Percentiles rank a stretch among this genome's conserved stretches.
phyloP scores from a whole-genome alignment of 148 eudicot species.

The Rhododendron molle region DNA sequence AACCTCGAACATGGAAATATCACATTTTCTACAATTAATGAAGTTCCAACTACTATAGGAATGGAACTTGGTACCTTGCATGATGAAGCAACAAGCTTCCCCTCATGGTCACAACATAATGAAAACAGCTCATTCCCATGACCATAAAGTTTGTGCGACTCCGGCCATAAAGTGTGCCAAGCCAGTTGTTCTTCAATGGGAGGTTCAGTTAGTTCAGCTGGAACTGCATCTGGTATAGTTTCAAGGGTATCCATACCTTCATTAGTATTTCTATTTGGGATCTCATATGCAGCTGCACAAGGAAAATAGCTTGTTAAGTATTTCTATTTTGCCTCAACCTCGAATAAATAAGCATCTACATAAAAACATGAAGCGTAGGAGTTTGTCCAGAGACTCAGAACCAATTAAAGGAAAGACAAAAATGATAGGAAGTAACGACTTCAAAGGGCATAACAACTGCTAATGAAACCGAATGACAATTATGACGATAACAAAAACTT shows the following conservation, averaged over 20 bases:
- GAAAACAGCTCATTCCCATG: constrained; percentile 95
- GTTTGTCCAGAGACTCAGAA: background rate
- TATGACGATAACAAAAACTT: background rate
- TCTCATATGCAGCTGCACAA: constrained; percentile 48
- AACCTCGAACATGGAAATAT: background rate
- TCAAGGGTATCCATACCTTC: constrained; percentile 77
- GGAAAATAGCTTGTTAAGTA: constrained; percentile 4
- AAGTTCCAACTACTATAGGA: background rate
- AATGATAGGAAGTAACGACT: background rate
- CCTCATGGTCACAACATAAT: constrained; percentile 73
- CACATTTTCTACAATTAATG: background rate
- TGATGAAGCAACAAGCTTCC: constrained; percentile 86
- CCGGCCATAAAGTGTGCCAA: constrained; percentile 97
- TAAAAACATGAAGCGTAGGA: background rate
- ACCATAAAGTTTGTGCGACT: constrained; percentile 91
- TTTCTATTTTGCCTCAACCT: background rate
- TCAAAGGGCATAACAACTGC: background rate
- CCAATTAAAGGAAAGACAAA: background rate
- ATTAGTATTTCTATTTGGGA: constrained; percentile 39
- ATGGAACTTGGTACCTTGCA: constrained; percentile 62
- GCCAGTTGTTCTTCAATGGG: constrained; percentile 95
- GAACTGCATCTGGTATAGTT: constrained; percentile 92
- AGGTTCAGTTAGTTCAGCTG: constrained; percentile 79
- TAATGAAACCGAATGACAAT: background rate
- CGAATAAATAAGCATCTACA: background rate